These are phyloP conservation scores for Termitomyces sp. DNA, from an alignment of 768 basidiomycete species.

Conservation along the genomic window DNA sequence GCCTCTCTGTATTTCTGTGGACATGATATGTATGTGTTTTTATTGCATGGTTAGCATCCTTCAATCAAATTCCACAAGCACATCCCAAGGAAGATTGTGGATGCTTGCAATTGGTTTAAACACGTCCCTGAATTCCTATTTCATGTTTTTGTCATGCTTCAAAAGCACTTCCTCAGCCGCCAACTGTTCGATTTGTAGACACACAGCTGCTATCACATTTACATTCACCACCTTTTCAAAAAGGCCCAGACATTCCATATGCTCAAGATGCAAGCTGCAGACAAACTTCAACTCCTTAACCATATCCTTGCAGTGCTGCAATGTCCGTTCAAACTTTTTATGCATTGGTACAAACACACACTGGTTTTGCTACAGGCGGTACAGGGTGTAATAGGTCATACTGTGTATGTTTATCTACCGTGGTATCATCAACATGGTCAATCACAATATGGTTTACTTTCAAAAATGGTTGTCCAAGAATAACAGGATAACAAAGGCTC, in stretches of 20 bases:
- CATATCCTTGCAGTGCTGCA: neutral
- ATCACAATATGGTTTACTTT: conserved; percentile 28
- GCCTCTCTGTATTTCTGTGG: neutral
- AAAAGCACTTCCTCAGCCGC: neutral
- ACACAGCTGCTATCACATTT: neutral
- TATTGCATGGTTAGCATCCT: neutral
- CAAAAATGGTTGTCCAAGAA: conserved; percentile 33
- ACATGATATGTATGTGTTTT: conserved; percentile 2
- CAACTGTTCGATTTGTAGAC: neutral
- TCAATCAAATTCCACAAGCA: neutral
- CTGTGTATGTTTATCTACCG: conserved; percentile 10
- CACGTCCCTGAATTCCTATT: neutral
- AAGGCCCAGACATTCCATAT: neutral
- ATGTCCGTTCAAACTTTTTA: neutral
- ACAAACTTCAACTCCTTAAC: neutral
- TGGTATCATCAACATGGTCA: conserved; percentile 18
- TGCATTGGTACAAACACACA: neutral
- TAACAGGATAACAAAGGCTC: conserved; percentile 20
- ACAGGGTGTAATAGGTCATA: conserved; percentile 3
- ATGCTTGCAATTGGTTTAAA: neutral
- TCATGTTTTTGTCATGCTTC: neutral
- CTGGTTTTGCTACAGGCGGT: conserved; percentile 8
- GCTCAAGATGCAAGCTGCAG: neutral
- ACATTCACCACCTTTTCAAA: neutral
- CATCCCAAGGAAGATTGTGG: neutral